Conservation (phyloP, 31 red algal species). For the Odonthalia washingtoniensis region DNA sequence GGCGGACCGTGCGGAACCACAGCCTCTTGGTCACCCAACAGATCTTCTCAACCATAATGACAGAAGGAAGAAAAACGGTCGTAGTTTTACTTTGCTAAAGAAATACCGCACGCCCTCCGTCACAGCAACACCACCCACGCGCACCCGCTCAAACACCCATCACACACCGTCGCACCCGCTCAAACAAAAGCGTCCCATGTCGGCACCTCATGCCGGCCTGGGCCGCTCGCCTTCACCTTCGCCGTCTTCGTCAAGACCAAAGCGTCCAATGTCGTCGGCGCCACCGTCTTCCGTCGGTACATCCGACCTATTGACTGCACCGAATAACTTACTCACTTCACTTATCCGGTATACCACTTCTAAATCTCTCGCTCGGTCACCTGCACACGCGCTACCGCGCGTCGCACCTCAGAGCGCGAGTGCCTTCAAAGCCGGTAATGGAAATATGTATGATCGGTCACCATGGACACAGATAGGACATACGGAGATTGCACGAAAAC, state of each 20-base stretch:
- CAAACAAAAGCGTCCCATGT: background rate
- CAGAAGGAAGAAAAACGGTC: background rate
- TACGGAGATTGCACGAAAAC: conserved; percentile 50
- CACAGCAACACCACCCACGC: background rate
- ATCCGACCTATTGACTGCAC: background rate
- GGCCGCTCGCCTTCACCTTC: background rate
- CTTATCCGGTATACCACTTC: background rate
- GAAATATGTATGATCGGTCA: background rate
- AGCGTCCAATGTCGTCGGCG: background rate
- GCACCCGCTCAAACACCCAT: background rate
- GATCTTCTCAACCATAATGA: background rate
- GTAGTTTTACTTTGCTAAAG: background rate
- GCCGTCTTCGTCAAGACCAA: background rate
- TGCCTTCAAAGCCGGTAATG: background rate
- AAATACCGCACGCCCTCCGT: background rate
- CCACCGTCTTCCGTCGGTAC: background rate
- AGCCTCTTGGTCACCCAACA: background rate
- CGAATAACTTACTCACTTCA: background rate
- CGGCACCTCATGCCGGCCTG: background rate
- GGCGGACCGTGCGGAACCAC: background rate
- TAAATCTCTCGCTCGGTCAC: background rate
- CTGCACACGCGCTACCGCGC: background rate
- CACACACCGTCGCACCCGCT: background rate
- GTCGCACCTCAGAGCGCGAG: conserved; percentile 8
- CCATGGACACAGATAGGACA: conserved; percentile 35